These are phyloP conservation scores for Trichosporon ovoides DNA, from an alignment of 1,284 basidiomycete species.

Conservation along the genomic window DNA sequence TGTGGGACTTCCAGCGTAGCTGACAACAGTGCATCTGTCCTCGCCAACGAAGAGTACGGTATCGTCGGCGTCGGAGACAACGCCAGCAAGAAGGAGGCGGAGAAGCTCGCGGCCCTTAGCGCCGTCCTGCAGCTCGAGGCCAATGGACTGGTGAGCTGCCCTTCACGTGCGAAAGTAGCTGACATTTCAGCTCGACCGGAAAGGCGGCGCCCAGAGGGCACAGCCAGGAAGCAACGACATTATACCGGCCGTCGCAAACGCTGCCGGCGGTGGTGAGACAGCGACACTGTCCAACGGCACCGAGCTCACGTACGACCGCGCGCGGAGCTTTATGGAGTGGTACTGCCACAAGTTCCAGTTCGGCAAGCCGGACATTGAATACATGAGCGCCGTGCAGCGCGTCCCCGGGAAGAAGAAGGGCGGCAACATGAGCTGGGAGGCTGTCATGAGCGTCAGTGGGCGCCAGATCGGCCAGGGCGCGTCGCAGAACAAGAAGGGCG, in stretches of 20 bases:
- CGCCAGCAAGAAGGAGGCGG: constrained; percentile 62
- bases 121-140: constrained; percentile 61
- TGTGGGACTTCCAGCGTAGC: neutral
- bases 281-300: constrained; percentile 62
- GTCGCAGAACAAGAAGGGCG: constrained; percentile 67
- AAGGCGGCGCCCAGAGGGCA: constrained; percentile 1
- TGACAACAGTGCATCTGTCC: constrained; percentile 33
- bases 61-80: constrained; percentile 60
- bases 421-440: constrained; percentile 60
- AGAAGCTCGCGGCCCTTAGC: constrained; percentile 68
- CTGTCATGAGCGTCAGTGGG: constrained; percentile 72
- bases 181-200: constrained; percentile 5
- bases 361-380: constrained; percentile 70
- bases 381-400: neutral
- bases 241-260: neutral
- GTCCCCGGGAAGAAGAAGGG: constrained; percentile 13
- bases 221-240: neutral
- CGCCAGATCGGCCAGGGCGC: constrained; percentile 73
- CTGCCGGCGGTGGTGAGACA: constrained; percentile 7
- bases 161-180: neutral
- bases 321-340: constrained; percentile 89
- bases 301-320: constrained; percentile 64
- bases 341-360: constrained; percentile 82
- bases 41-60: constrained; percentile 24
- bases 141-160: neutral